Conservation (phyloP, 805 yeast species). For the Candida sakaeoensis region DNA sequence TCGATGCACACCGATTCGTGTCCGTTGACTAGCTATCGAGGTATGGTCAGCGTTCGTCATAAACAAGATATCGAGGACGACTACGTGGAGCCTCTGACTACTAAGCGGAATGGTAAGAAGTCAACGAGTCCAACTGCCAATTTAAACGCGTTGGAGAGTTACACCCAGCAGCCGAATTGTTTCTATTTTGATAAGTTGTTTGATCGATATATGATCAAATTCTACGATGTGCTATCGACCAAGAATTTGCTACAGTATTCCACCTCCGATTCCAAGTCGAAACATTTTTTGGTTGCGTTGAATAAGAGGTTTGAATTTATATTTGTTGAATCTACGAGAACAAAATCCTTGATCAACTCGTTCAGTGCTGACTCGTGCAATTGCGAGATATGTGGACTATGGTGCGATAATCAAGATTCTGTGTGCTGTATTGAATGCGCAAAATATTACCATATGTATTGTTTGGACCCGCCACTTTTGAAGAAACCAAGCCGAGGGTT, state of each 20-base stretch:
- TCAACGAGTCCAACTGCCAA: slow-evolving; percentile 14
- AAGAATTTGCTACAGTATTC: slow-evolving; percentile 37
- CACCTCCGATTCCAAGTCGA: slow-evolving; percentile 47
- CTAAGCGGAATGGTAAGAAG: slow-evolving; percentile 6
- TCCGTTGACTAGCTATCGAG: slow-evolving; percentile 71
- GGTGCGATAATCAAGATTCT: slow-evolving; percentile 73
- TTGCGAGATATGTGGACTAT: slow-evolving; percentile 76
- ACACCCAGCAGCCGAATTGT: slow-evolving; percentile 55
- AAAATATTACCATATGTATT: slow-evolving; percentile 69
- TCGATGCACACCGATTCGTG: slow-evolving; percentile 85
- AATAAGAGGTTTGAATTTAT: slow-evolving; percentile 67
- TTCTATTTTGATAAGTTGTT: slow-evolving; percentile 85
- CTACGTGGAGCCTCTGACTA: slow-evolving; percentile 11
- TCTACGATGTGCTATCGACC: slow-evolving; percentile 75
- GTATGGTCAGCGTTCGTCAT: slow-evolving; percentile 68
- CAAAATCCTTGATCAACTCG: slow-evolving; percentile 57
- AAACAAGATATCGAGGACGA: slow-evolving; percentile 57
- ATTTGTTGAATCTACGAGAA: slow-evolving; percentile 66
- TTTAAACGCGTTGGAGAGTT: slow-evolving; percentile 41
- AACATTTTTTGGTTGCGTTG: slow-evolving; percentile 57
- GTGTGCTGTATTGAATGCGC: slow-evolving; percentile 79
- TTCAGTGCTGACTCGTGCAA: slow-evolving; percentile 51
- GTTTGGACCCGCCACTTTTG: slow-evolving; percentile 79
- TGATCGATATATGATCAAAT: slow-evolving; percentile 79
- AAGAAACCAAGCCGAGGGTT: slow-evolving; percentile 83